phyloP scores from a whole-genome alignment of 192 early-diverging fungal genomes.

The Mortierella antarctica region DNA sequence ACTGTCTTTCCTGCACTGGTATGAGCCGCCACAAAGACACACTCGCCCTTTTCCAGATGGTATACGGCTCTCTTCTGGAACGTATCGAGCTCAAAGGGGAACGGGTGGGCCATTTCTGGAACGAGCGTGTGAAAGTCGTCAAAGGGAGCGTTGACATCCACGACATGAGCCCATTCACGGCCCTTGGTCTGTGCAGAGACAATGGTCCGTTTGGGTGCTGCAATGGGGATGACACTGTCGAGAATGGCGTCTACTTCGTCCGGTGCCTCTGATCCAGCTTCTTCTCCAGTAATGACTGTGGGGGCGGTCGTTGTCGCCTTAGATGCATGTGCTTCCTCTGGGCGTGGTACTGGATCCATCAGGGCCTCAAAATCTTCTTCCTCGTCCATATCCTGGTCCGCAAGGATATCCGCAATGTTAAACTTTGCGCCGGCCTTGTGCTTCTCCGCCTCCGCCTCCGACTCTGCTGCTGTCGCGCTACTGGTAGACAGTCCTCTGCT shows the following conservation, averaged over 20 bases:
- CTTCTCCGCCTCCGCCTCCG: conserved; percentile 1
- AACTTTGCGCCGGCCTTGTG: conserved; percentile 14
- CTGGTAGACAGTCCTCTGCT: conserved; percentile 71
- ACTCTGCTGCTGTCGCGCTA: conserved; percentile 16
- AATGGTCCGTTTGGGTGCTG: conserved; percentile 12
- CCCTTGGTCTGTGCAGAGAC: conserved; percentile 46
- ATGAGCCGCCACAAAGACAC: conserved; percentile 98
- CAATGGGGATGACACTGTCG: conserved; percentile 18
- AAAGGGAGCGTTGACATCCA: conserved; percentile 88
- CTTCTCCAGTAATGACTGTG: not conserved
- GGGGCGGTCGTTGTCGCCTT: not conserved
- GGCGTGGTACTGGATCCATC: conserved; percentile 23
- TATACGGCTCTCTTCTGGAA: conserved; percentile 98
- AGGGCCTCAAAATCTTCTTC: conserved; percentile 40
- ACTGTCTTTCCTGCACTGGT: conserved; percentile 99
- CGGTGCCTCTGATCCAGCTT: conserved; percentile 1
- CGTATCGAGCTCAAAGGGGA: conserved; percentile 94
- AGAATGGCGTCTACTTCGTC: conserved; percentile 45
- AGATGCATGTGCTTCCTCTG: not conserved
- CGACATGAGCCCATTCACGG: conserved; percentile 91
- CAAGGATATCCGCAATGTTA: conserved; percentile 54
- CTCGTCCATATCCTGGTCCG: conserved; percentile 39
- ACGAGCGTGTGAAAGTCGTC: conserved; percentile 91
- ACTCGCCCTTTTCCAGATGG: conserved; percentile 94
- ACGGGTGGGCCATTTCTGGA: conserved; percentile 89